Evolutionary conservation across 2,329 filamentous ascomycete species (phyloP).

Genomic region (Ophiostoma quercus): DNA sequence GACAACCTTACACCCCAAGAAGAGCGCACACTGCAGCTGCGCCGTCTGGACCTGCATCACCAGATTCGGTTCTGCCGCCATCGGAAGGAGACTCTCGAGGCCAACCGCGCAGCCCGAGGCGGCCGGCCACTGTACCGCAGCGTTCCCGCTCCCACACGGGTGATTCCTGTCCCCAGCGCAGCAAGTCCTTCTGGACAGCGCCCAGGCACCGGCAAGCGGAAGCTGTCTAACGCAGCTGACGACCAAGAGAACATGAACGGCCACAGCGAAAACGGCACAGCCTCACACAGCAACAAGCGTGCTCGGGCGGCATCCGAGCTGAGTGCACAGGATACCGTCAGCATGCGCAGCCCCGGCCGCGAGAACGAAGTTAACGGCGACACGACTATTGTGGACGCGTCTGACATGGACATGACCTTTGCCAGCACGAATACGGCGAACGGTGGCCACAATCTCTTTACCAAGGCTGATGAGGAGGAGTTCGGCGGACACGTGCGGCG

Average conservation of each 20-base stretch:
- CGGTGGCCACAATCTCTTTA: slow-evolving; percentile 22
- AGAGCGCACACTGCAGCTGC: slow-evolving; percentile 39
- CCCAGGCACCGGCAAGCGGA: slow-evolving; percentile 1
- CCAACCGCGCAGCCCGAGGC: slow-evolving; percentile 21
- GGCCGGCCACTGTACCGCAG: slow-evolving; percentile 20
- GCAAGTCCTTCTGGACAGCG: slow-evolving; percentile 1
- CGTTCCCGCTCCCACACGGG: not conserved
- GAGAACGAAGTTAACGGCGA: not conserved
- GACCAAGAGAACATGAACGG: not conserved
- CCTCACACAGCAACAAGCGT: slow-evolving; percentile 13
- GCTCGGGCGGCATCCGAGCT: slow-evolving; percentile 20
- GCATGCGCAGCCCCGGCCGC: slow-evolving; percentile 18
- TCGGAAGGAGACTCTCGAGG: slow-evolving; percentile 37
- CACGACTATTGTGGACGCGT: not conserved
- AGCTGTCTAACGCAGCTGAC: not conserved
- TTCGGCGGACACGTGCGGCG: slow-evolving; percentile 34
- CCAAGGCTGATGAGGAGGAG: slow-evolving; percentile 25
- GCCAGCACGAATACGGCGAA: not conserved
- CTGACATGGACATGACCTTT: slow-evolving; percentile 20
- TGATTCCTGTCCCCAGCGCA: not conserved
- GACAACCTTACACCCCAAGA: slow-evolving; percentile 40
- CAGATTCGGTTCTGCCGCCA: slow-evolving; percentile 42
- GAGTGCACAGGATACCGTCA: slow-evolving; percentile 25
- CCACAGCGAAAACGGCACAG: not conserved
- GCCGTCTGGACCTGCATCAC: slow-evolving; percentile 41